These are phyloP conservation scores for Dendrothele bispora DNA, from an alignment of 768 basidiomycete genomes.

Conservation along the genomic window DNA sequence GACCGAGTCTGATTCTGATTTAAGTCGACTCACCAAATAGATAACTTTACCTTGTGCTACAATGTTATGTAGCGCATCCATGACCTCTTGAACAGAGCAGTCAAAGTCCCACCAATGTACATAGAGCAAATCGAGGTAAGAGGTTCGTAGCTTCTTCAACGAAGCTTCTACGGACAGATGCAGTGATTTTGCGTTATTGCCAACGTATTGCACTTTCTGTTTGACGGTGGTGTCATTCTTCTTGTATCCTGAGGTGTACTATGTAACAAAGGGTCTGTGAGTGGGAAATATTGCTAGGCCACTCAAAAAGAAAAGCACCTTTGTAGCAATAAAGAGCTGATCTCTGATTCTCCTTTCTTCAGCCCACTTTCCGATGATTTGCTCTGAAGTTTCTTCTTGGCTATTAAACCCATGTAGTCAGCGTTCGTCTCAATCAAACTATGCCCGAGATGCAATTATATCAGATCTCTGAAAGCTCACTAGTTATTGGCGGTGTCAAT, in stretches of 20 bases:
- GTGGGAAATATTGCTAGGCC: too few relatives aligned
- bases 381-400: conserved; percentile 36
- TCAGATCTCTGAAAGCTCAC: too few relatives aligned
- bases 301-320: too few relatives aligned
- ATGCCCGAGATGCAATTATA: too few relatives aligned
- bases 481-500: too few relatives aligned
- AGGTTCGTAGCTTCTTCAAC: conserved; percentile 27
- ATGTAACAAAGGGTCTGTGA: too few relatives aligned
- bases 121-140: conserved; percentile 31
- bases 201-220: conserved; percentile 27
- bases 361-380: conserved; percentile 44
- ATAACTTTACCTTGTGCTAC: conserved; percentile 44
- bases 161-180: conserved; percentile 28
- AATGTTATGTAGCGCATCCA: conserved; percentile 42
- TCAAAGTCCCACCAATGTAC: conserved; percentile 29
- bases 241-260: conserved; percentile 9
- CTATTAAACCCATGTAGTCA: too few relatives aligned
- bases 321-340: conserved; percentile 35
- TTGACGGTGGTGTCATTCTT: too few relatives aligned
- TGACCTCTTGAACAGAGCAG: too few relatives aligned
- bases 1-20: not conserved
- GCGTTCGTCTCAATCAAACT: not conserved
- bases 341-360: conserved; percentile 34
- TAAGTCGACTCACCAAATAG: conserved; percentile 17
- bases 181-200: conserved; percentile 37